phyloP scores from a whole-genome alignment of 73 alveolate species.

The Diophrys sp. region DNA sequence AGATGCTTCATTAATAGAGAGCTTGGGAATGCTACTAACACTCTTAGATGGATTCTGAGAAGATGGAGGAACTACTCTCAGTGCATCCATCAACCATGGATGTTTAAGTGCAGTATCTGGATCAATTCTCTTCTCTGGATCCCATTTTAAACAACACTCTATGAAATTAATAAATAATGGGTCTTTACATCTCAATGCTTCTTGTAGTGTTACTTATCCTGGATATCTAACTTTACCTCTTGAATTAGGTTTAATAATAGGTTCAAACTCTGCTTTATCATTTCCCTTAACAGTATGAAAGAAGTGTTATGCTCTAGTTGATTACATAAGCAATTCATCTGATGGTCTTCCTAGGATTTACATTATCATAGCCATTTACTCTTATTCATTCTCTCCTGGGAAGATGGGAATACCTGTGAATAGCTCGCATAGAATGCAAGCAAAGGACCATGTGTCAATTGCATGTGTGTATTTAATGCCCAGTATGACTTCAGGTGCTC shows the following conservation, averaged over 20 bases:
- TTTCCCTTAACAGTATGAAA: too few relatives aligned
- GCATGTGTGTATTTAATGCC: conserved; percentile 4
- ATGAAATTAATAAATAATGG: too few relatives aligned
- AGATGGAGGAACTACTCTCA: too few relatives aligned
- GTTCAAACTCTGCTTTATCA: too few relatives aligned
- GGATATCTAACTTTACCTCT: conserved; percentile 50
- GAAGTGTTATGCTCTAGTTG: conserved; percentile 1
- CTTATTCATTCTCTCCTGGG: conserved; percentile 8
- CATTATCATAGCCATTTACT: conserved; percentile 1
- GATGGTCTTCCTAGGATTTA: conserved; percentile 1
- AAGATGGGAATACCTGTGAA: conserved; percentile 3
- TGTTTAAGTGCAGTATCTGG: conserved; percentile 17
- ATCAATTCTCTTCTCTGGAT: conserved; percentile 1
- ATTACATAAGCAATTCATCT: not conserved
- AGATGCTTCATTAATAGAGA: too few relatives aligned
- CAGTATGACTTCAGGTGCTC: conserved; percentile 2
- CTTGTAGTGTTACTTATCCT: conserved; percentile 7
- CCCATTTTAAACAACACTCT: not conserved
- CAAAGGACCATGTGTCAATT: conserved; percentile 5
- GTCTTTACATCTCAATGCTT: conserved; percentile 28
- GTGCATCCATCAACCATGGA: not conserved
- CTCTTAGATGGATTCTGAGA: too few relatives aligned
- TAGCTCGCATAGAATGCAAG: conserved; percentile 1
- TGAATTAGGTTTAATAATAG: conserved; percentile 18
- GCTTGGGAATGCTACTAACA: too few relatives aligned